phyloP scores from a whole-genome alignment of 345 rosid genomes.

The Gossypium anomalum region DNA sequence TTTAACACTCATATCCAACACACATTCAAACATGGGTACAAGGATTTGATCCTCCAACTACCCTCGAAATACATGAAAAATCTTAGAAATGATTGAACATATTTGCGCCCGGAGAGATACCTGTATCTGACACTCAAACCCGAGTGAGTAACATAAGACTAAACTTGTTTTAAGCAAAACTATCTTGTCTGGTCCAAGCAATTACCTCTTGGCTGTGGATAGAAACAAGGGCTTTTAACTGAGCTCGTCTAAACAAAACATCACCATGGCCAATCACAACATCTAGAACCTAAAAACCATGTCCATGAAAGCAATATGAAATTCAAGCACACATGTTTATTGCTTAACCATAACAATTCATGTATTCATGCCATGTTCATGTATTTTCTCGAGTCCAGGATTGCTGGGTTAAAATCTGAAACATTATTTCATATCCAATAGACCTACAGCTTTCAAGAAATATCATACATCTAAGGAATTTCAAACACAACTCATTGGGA shows the following conservation, averaged over 20 bases:
- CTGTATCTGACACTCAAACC: neutral
- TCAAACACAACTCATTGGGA: neutral
- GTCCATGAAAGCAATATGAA: neutral
- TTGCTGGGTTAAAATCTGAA: neutral
- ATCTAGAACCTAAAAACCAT: conserved; percentile 55
- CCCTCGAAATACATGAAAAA: neutral
- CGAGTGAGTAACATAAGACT: neutral
- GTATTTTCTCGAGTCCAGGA: neutral
- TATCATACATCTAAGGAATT: neutral
- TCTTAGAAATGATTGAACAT: neutral
- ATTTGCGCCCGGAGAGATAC: too few species aligned
- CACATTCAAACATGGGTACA: neutral
- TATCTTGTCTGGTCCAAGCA: conserved; percentile 10
- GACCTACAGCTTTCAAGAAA: neutral
- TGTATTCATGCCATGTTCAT: neutral
- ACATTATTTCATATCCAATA: neutral
- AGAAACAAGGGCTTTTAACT: conserved; percentile 79
- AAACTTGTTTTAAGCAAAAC: conserved; percentile 15
- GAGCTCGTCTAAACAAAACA: conserved; percentile 73
- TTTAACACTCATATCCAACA: neutral
- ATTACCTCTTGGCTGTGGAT: conserved; percentile 76
- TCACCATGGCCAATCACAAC: conserved; percentile 63
- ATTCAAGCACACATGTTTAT: neutral
- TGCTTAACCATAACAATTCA: neutral
- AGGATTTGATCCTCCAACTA: neutral